Conservation (phyloP, 2,329 filamentous ascomycete genomes). For the Fusarium torreyae region DNA sequence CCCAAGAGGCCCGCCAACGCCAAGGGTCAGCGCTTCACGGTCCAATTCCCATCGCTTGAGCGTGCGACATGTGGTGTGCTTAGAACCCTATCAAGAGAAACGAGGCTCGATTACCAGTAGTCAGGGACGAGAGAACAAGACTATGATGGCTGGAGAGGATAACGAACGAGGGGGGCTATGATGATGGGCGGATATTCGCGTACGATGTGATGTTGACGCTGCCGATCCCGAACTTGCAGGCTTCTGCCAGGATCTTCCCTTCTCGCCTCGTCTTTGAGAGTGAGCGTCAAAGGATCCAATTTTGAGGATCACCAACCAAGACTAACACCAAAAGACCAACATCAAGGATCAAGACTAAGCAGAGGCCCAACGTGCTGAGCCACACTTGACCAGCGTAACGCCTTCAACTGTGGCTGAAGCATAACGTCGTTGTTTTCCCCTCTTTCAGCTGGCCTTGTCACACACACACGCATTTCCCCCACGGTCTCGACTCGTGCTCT, state of each 20-base stretch:
- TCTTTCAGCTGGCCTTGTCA: conserved; percentile 44
- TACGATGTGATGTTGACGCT: conserved; percentile 23
- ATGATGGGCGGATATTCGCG: conserved; percentile 1
- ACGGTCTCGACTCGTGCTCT: conserved; percentile 18
- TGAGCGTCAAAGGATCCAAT: neutral
- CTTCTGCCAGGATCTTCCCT: conserved; percentile 33
- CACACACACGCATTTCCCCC: neutral
- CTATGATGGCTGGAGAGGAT: conserved; percentile 29
- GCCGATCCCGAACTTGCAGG: conserved; percentile 29
- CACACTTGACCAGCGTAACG: conserved; percentile 19
- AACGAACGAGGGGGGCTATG: neutral
- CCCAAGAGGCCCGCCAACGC: conserved; percentile 18
- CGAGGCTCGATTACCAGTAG: conserved; percentile 34
- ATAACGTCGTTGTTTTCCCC: neutral
- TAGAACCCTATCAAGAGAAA: conserved; percentile 47
- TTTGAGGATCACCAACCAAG: no score
- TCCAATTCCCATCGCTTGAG: conserved; percentile 40
- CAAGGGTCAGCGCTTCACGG: conserved; percentile 21
- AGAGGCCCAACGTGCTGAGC: conserved; percentile 24
- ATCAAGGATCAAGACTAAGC: neutral
- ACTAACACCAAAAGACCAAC: no score
- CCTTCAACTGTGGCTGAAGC: conserved; percentile 19
- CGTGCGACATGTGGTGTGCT: conserved; percentile 48
- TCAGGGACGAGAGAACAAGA: conserved; percentile 17
- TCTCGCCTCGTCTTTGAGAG: conserved; percentile 7